These are phyloP conservation scores for Kazachstania sp. DNA, from an alignment of 1,139 yeast species.

Conservation along the genomic window DNA sequence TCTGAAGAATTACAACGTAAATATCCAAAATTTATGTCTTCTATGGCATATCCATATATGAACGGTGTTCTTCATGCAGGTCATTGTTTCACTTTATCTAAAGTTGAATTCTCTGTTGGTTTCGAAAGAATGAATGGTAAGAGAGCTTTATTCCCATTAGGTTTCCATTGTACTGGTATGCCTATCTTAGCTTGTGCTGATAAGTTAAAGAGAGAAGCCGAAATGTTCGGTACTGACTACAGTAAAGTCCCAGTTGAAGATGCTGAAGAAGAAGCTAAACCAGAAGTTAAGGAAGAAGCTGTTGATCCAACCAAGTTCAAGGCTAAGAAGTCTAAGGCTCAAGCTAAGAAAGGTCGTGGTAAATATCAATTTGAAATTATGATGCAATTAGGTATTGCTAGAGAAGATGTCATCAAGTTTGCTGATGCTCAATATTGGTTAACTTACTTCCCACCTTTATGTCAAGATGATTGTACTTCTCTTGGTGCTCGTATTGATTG, in stretches of 20 bases:
- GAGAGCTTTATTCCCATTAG: slow-evolving; percentile 88
- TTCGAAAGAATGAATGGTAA: slow-evolving; percentile 93
- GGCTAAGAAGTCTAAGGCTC: slow-evolving; percentile 88
- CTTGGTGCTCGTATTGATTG: slow-evolving; percentile 96
- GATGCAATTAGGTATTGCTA: slow-evolving; percentile 83
- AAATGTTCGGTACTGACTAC: slow-evolving; percentile 79
- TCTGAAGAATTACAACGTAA: slow-evolving; percentile 64
- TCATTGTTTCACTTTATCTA: slow-evolving; percentile 90
- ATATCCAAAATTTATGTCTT: slow-evolving; percentile 80
- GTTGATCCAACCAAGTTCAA: slow-evolving; percentile 84
- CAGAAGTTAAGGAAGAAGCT: slow-evolving; percentile 35
- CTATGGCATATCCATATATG: slow-evolving; percentile 99
- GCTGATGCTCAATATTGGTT: slow-evolving; percentile 91
- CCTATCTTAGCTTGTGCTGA: slow-evolving; percentile 97
- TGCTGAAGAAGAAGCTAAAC: slow-evolving; percentile 37
- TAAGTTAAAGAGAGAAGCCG: slow-evolving; percentile 86
- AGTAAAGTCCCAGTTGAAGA: slow-evolving; percentile 49
- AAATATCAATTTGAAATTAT: slow-evolving; percentile 94
- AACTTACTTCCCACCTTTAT: slow-evolving; percentile 81
- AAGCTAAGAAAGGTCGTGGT: slow-evolving; percentile 86
- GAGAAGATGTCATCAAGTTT: slow-evolving; percentile 73
- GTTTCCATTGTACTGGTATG: slow-evolving; percentile 99
- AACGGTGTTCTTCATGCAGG: slow-evolving; percentile 98
- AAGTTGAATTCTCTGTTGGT: slow-evolving; percentile 89
- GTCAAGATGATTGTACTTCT: slow-evolving; percentile 67